These are phyloP conservation scores for Mycena capillaripes DNA, from an alignment of 768 basidiomycete genomes.

Conservation along the genomic window DNA sequence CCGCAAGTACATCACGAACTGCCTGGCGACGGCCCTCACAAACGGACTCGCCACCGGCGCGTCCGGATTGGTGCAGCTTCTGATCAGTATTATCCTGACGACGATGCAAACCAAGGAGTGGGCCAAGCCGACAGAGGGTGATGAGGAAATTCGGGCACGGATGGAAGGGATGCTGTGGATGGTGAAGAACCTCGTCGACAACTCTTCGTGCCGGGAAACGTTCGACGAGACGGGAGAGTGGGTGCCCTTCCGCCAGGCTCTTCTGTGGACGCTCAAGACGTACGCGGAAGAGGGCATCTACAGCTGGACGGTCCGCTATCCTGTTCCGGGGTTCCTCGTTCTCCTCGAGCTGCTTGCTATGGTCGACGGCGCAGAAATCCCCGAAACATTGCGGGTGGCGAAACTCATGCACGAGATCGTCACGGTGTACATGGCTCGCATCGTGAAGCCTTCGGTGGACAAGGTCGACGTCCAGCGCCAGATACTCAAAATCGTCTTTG, in stretches of 20 bases:
- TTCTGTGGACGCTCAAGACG: conserved; percentile 34
- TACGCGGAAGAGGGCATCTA: conserved; percentile 35
- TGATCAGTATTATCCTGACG: conserved; percentile 31
- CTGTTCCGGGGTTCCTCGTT: conserved; percentile 34
- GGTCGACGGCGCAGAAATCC: conserved; percentile 28
- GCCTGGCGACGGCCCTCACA: conserved; percentile 31
- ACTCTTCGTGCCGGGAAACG: conserved; percentile 34
- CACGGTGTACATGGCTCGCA: conserved; percentile 33
- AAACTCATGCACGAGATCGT: conserved; percentile 37
- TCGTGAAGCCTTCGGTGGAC: conserved; percentile 10
- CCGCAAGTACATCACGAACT: conserved; percentile 36
- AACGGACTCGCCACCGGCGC: conserved; percentile 35
- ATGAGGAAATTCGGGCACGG: conserved; percentile 26
- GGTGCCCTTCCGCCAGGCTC: conserved; percentile 32
- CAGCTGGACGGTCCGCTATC: conserved; percentile 37
- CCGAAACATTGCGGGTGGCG: conserved; percentile 27
- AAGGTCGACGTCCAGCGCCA: conserved; percentile 30
- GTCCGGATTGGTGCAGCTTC: conserved; percentile 29
- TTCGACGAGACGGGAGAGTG: conserved; percentile 35
- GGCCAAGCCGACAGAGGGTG: conserved; percentile 25
- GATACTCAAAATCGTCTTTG: conserved; percentile 33
- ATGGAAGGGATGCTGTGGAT: conserved; percentile 32
- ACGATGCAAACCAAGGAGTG: conserved; percentile 37
- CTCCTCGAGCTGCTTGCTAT: conserved; percentile 32
- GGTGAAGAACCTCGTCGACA: conserved; percentile 28